These are phyloP conservation scores for Pichia exigua DNA, from an alignment of 805 yeast species.

Conservation along the genomic window DNA sequence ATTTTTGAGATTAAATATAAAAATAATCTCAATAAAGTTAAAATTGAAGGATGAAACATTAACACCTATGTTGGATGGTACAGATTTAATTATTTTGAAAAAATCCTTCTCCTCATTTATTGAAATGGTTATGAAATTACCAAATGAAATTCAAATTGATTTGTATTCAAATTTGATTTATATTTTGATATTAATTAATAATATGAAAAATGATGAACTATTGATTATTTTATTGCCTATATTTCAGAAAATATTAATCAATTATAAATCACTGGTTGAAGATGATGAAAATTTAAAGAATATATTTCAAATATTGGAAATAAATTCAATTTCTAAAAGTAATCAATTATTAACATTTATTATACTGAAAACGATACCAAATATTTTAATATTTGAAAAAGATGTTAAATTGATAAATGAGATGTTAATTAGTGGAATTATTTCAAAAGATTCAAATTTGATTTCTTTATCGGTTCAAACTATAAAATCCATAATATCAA, in stretches of 20 bases:
- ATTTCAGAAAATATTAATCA: constrained; percentile 37
- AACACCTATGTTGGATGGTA: constrained; percentile 18
- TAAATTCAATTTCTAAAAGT: constrained; percentile 13
- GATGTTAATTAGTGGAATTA: constrained; percentile 30
- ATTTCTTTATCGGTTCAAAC: constrained; percentile 48
- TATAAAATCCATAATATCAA: constrained; percentile 37
- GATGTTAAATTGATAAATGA: constrained; percentile 33
- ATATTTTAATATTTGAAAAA: constrained; percentile 24
- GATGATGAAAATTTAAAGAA: constrained; percentile 21
- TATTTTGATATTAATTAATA: constrained; percentile 50
- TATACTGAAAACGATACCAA: constrained; percentile 34
- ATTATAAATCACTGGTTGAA: constrained; percentile 17
- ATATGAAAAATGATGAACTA: constrained; percentile 33
- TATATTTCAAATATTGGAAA: constrained; percentile 23
- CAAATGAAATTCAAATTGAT: constrained; percentile 62
- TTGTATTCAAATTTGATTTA: constrained; percentile 62
- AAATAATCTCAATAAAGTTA: constrained; percentile 50
- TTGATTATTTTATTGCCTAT: constrained; percentile 47
- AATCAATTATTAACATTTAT: constrained; percentile 40
- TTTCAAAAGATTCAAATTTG: constrained; percentile 27
- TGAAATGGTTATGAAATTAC: constrained; percentile 58
- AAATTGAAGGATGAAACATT: constrained; percentile 39
- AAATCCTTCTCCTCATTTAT: constrained; percentile 45
- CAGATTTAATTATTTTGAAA: constrained; percentile 37
- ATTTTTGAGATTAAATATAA: constrained; percentile 58